Base-by-base conservation (phyloP, 805 yeast species). In the Starmerella stigmatis region DNA sequence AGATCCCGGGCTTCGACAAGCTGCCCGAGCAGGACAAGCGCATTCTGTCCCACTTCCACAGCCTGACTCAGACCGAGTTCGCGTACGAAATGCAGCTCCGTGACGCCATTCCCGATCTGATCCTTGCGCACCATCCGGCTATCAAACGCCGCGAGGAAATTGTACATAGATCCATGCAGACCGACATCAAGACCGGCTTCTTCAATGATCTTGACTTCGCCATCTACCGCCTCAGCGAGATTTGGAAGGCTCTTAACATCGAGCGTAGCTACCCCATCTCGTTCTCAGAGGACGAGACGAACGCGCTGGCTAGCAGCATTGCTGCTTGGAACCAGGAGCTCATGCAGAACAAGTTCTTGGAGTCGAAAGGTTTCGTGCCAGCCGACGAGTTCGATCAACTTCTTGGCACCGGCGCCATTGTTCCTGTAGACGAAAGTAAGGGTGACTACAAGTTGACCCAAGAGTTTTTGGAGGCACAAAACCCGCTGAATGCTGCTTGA, bases 281-380 rank as follows among this genome's bases (percentile, higher is more conserved):
- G 31, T 79, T 73, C 60, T 64, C 76, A 30, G 79, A 76, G 33
- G 75, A 69, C 35, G 79, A 76, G 51, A 63, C 82, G 35, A 75
- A 76, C 47, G 61, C 67, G 42, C 81, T 79, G 58, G 76, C 75
- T 43, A 57, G 67, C 19, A 74, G 72, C 21, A 69, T 85, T 55
- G 78, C 74, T 47, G 73, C 70, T 25, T 82, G 84, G 67, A 89
- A 85, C 63, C 66, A 74, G 51, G 77, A 75, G 54, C 64, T 82
- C 38, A 72, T 80, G 29, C 69, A 78, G 5, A 72, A 78, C 41
- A 96, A 96, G 33, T 88, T 86, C 64, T 80, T 84, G 25, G 89
- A 89, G 38, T 82, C 96, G 20, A 81, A 83, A 44, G 96, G 96
- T 5, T 89, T 96, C 95, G 74, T 92, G 46, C 96, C 97, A 15